A percentile compares a stretch with the other conserved stretches of the same genome.
phyloP scores from a whole-genome alignment of 192 early-diverging fungal genomes.

The Rhizophagus clarus region DNA sequence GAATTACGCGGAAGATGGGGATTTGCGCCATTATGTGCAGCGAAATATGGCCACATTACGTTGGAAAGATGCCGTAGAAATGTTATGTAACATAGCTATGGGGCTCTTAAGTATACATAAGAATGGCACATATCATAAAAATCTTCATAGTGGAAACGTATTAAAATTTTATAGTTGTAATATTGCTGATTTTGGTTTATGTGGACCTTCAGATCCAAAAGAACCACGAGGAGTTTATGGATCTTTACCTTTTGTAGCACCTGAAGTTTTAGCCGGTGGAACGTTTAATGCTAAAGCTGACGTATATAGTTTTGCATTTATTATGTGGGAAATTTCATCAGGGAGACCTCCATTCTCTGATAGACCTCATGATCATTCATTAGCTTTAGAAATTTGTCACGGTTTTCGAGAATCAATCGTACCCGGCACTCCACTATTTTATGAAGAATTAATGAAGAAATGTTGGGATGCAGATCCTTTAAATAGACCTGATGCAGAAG shows the following conservation, averaged over 20 bases:
- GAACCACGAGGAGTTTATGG: constrained; percentile 25
- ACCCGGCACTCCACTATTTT: constrained; percentile 43
- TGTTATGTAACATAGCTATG: constrained; percentile 27
- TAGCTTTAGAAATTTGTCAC: constrained; percentile 38
- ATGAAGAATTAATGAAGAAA: constrained; percentile 37
- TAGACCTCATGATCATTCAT: constrained; percentile 36
- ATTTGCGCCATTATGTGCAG: constrained; percentile 16
- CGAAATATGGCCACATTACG: constrained; percentile 1
- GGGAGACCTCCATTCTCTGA: constrained; percentile 45
- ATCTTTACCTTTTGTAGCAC: constrained; percentile 23
- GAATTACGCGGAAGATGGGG: constrained; percentile 25
- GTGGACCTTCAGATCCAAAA: background rate
- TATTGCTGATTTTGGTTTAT: constrained; percentile 28
- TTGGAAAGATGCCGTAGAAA: constrained; percentile 26
- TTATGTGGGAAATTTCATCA: constrained; percentile 51
- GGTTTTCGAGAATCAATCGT: constrained; percentile 43
- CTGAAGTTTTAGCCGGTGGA: constrained; percentile 20
- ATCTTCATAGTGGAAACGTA: constrained; percentile 24
- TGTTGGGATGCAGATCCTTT: constrained; percentile 45
- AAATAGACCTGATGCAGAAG: constrained; percentile 40
- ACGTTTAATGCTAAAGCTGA: constrained; percentile 29
- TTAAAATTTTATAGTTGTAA: constrained; percentile 22
- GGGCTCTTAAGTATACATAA: constrained; percentile 17
- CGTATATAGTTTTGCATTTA: constrained; percentile 48
- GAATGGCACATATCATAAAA: constrained; percentile 25